A percentile compares a stretch with the other conserved stretches of the same genome.
These are phyloP conservation scores for Jackrogersella minutella DNA, from an alignment of 495 filamentous ascomycete genomes.

Conservation along the genomic window DNA sequence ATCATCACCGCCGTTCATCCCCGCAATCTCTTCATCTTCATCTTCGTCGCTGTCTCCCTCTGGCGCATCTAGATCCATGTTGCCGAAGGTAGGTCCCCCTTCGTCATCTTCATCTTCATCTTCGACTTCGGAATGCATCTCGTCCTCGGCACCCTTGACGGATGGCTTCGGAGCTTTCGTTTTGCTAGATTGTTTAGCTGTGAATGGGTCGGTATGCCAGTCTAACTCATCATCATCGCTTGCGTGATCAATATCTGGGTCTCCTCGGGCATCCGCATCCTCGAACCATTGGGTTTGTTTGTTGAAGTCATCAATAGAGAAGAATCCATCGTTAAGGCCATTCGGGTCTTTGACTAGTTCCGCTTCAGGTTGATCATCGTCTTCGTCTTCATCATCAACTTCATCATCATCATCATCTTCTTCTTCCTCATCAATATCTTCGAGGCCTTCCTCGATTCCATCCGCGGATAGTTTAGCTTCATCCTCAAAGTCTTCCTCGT, in stretches of 20 bases:
- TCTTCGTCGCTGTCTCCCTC: conserved; percentile 63
- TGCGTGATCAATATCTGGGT: conserved; percentile 65
- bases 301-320: conserved; percentile 98
- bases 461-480: conserved; percentile 46
- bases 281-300: conserved; percentile 87
- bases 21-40: conserved; percentile 62
- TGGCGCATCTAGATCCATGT: conserved; percentile 66
- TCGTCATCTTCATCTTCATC: conserved; percentile 69
- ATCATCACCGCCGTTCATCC: conserved; percentile 55
- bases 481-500: conserved; percentile 53
- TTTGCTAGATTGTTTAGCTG: conserved; percentile 31
- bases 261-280: conserved; percentile 73
- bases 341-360: conserved; percentile 59
- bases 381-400: conserved; percentile 45
- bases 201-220: conserved; percentile 77
- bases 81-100: conserved; percentile 79
- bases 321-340: conserved; percentile 92
- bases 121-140: conserved; percentile 34
- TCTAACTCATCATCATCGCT: conserved; percentile 85
- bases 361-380: conserved; percentile 49
- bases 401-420: conserved; percentile 45
- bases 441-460: conserved; percentile 46
- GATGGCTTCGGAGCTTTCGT: conserved; percentile 26
- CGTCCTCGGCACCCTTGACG: conserved; percentile 28
- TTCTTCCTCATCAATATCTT: conserved; percentile 45